A percentile compares a stretch with the other conserved stretches of the same genome.
Evolutionary conservation across 2,329 filamentous ascomycete species (phyloP).

Genomic region (Phialophora tarda): DNA sequence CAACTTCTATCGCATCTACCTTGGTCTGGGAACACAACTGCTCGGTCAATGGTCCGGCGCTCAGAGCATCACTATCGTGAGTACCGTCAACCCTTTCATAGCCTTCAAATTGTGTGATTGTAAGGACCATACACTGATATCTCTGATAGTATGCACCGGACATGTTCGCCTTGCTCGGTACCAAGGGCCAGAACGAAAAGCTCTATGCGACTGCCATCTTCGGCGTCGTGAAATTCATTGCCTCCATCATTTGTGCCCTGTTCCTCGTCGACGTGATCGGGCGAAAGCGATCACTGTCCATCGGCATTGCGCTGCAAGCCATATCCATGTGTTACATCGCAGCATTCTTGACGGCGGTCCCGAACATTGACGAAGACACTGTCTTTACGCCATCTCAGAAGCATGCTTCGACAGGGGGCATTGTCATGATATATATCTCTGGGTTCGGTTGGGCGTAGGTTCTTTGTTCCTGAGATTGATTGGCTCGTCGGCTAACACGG

Average conservation of each 20-base stretch:
- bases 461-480: background rate
- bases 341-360: slow-evolving; percentile 52
- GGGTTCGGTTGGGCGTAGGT: slow-evolving; percentile 51
- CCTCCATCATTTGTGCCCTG: slow-evolving; percentile 71
- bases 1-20: slow-evolving; percentile 75
- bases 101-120: background rate
- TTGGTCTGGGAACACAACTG: slow-evolving; percentile 71
- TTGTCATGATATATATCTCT: slow-evolving; percentile 53
- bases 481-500: background rate
- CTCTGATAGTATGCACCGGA: slow-evolving; percentile 66
- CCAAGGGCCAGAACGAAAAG: slow-evolving; percentile 69
- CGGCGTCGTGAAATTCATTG: slow-evolving; percentile 73
- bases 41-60: slow-evolving; percentile 76
- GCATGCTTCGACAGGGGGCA: slow-evolving; percentile 48
- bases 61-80: slow-evolving; percentile 69
- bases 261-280: slow-evolving; percentile 82
- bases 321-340: slow-evolving; percentile 63
- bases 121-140: background rate
- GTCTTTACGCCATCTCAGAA: slow-evolving; percentile 38
- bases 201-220: slow-evolving; percentile 65
- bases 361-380: slow-evolving; percentile 42
- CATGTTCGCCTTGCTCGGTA: slow-evolving; percentile 74
- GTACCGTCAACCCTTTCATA: background rate
- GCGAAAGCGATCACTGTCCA: slow-evolving; percentile 64
- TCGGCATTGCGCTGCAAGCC: slow-evolving; percentile 56